A percentile compares a stretch with the other conserved stretches of the same genome.
Evolutionary conservation across 495 filamentous ascomycete genomes (phyloP).

Genomic region (Penicillium simplicissimum): DNA sequence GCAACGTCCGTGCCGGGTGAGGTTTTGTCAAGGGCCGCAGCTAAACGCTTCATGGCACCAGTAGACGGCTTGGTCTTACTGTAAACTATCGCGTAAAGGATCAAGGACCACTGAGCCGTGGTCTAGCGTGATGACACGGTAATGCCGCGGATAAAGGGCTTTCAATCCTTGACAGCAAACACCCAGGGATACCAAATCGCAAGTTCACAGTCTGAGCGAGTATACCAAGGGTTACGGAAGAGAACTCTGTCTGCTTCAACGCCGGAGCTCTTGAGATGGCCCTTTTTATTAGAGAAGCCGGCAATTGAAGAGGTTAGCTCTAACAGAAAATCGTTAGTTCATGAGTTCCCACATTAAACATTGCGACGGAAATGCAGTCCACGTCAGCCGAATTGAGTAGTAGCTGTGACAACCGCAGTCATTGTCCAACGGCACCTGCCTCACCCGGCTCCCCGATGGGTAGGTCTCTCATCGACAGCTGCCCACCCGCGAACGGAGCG

Average conservation of each 20-base stretch:
- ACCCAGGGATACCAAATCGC: not conserved
- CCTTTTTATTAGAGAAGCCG: constrained; percentile 17
- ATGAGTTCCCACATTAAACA: no score
- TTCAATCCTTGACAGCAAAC: not conserved
- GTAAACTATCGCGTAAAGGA: constrained; percentile 36
- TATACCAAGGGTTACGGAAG: not conserved
- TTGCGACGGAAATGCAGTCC: not conserved
- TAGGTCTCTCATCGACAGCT: constrained; percentile 16
- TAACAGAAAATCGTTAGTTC: not conserved
- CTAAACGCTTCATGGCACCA: constrained; percentile 40
- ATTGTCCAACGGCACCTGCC: constrained; percentile 15
- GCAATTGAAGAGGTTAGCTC: not conserved
- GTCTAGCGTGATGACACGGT: not conserved
- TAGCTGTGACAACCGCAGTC: constrained; percentile 1
- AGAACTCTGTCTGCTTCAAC: not conserved
- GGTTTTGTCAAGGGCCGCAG: constrained; percentile 35
- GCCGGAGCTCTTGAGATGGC: constrained; percentile 3
- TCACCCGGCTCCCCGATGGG: constrained; percentile 15
- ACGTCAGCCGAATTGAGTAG: constrained; percentile 6
- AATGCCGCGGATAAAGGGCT: not conserved
- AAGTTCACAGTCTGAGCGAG: not conserved
- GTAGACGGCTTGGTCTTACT: constrained; percentile 29
- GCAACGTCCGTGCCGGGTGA: constrained; percentile 35
- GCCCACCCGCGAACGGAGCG: constrained; percentile 10
- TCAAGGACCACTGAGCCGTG: not conserved